Conservation (phyloP, 129 eudicot species). For the Tanacetum coccineum region DNA sequence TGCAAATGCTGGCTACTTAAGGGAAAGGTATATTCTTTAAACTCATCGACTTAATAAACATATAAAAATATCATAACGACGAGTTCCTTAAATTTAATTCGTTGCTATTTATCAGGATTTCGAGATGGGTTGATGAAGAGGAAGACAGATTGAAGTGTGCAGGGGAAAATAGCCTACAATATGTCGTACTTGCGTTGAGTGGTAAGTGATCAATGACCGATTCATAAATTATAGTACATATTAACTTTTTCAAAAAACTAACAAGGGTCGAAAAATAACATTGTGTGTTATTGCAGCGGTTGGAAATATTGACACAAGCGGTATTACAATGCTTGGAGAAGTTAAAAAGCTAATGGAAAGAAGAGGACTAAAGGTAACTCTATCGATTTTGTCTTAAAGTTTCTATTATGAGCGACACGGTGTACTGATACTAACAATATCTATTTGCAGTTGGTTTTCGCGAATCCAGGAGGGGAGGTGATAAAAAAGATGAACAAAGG, state of each 20-base stretch:
- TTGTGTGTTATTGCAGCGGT: slow-evolving; percentile 48
- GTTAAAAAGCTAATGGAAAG: slow-evolving; percentile 57
- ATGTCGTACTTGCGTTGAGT: slow-evolving; percentile 69
- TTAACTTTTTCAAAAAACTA: background rate
- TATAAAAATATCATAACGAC: background rate
- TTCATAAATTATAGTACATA: background rate
- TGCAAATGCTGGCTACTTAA: slow-evolving; percentile 66
- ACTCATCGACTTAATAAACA: background rate
- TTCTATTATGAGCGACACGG: background rate
- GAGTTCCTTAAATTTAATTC: background rate
- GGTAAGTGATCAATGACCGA: slow-evolving; percentile 42
- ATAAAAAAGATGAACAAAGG: slow-evolving; percentile 82
- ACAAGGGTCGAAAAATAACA: background rate
- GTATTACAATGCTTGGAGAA: slow-evolving; percentile 88
- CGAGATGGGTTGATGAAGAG: slow-evolving; percentile 91
- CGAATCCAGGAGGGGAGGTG: slow-evolving; percentile 88
- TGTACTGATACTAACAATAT: background rate
- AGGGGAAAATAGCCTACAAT: slow-evolving; percentile 47
- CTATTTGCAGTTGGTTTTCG: slow-evolving; percentile 55
- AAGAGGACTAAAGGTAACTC: slow-evolving; percentile 69
- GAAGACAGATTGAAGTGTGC: slow-evolving; percentile 59
- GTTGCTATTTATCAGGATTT: slow-evolving; percentile 41
- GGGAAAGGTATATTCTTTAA: slow-evolving; percentile 61
- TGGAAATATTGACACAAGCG: slow-evolving; percentile 90
- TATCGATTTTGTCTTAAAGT: background rate